These are phyloP conservation scores for Phytophthora capsici DNA, from an alignment of 352 stramenopile genomes.

Conservation along the genomic window DNA sequence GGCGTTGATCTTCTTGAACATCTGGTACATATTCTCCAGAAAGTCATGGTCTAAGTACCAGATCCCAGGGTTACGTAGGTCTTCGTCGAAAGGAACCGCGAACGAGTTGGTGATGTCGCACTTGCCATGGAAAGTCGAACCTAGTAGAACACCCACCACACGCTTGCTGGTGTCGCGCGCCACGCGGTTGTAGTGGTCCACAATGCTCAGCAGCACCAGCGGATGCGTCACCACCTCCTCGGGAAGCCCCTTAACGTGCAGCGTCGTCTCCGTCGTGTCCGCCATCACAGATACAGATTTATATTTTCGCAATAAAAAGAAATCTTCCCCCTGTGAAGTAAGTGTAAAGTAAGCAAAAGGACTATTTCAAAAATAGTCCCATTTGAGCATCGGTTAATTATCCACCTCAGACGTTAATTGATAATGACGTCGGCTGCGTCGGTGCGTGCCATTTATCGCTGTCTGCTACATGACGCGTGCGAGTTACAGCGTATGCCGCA, in stretches of 20 bases:
- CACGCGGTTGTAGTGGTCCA: slow-evolving; percentile 99
- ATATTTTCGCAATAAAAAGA: neutral
- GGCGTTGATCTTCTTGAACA: slow-evolving; percentile 96
- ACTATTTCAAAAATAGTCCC: neutral
- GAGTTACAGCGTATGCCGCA: slow-evolving; percentile 64
- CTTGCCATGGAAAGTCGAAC: slow-evolving; percentile 94
- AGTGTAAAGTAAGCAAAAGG: neutral
- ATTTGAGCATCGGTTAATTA: neutral
- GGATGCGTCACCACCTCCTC: slow-evolving; percentile 98
- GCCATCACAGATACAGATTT: slow-evolving; percentile 17
- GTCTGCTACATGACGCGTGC: slow-evolving; percentile 63
- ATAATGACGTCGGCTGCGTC: slow-evolving; percentile 44
- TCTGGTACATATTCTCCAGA: slow-evolving; percentile 97
- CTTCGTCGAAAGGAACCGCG: slow-evolving; percentile 98
- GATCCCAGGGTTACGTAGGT: slow-evolving; percentile 96
- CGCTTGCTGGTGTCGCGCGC: slow-evolving; percentile 98
- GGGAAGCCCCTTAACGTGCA: slow-evolving; percentile 58
- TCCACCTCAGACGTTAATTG: slow-evolving; percentile 12
- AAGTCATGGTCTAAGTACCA: slow-evolving; percentile 99
- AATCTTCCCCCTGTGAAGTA: slow-evolving; percentile 40
- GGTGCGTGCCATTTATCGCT: slow-evolving; percentile 69
- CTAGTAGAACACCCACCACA: slow-evolving; percentile 98
- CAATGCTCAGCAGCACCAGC: slow-evolving; percentile 98
- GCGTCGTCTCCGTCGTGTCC: slow-evolving; percentile 15
- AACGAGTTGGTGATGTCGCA: slow-evolving; percentile 95